Evolutionary conservation across 2,329 filamentous ascomycete species (phyloP).

Genomic region (Thielaviopsis ethacetica): DNA sequence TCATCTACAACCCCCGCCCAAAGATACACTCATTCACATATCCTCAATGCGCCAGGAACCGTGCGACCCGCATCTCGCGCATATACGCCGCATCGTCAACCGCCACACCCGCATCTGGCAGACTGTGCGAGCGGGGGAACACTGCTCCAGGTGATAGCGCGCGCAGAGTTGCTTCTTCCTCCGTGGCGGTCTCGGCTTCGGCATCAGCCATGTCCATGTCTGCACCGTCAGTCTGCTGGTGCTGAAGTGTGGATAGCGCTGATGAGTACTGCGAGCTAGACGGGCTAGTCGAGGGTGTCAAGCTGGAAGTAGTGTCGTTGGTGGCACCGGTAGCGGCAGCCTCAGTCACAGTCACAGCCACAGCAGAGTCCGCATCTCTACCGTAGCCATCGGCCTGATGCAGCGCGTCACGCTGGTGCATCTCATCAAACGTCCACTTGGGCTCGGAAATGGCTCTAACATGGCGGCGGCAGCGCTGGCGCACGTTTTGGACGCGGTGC

Average conservation of each 20-base stretch:
- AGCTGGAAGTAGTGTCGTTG: neutral
- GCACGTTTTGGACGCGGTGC: conserved; percentile 3
- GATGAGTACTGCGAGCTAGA: neutral
- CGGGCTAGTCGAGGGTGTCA: neutral
- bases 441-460: conserved; percentile 8
- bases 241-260: neutral
- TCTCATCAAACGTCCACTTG: conserved; percentile 2
- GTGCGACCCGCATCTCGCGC: conserved; percentile 1
- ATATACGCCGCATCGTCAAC: conserved; percentile 3
- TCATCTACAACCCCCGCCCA: neutral
- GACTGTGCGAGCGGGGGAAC: neutral
- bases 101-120: conserved; percentile 1
- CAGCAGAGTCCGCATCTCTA: too few species aligned
- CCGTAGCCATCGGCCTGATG: neutral
- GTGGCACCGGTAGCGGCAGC: too few species aligned
- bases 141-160: too few species aligned
- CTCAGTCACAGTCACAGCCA: too few species aligned
- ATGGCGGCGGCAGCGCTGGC: conserved; percentile 4
- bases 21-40: neutral
- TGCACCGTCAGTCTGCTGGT: neutral
- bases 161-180: too few species aligned
- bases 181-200: too few species aligned
- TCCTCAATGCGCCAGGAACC: conserved; percentile 7
- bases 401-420: neutral
- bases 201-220: neutral